A percentile compares a stretch with the other conserved stretches of the same genome.
Conservation (phyloP, 257 asterid species). For the Echites panduratus region DNA sequence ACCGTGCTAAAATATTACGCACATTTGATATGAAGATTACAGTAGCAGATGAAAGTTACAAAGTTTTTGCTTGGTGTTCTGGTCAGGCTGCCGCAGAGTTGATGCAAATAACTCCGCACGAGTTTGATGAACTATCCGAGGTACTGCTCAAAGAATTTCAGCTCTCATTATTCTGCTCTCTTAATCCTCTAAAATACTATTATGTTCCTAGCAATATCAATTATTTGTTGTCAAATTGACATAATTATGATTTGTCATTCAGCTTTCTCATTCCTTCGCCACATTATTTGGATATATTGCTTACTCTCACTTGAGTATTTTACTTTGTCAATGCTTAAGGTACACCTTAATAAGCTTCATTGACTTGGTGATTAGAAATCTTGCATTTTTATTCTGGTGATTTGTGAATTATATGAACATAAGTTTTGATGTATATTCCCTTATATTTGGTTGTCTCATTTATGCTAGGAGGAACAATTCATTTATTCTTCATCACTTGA, state of each 20-base stretch:
- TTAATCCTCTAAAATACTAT: background rate
- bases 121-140: constrained; percentile 71
- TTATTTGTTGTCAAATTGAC: background rate
- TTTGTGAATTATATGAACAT: background rate
- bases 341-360: background rate
- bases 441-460: background rate
- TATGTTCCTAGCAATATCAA: background rate
- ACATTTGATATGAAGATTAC: constrained; percentile 58
- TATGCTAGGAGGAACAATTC: constrained; percentile 73
- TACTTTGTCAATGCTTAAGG: background rate
- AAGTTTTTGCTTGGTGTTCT: constrained; percentile 67
- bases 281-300: background rate
- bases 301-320: background rate
- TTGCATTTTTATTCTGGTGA: background rate
- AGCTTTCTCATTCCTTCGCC: background rate
- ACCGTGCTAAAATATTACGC: constrained; percentile 49
- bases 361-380: background rate
- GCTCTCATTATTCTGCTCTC: background rate
- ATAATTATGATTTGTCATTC: background rate
- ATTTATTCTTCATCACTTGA: constrained; percentile 76
- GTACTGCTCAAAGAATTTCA: constrained; percentile 26
- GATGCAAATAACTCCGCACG: constrained; percentile 82
- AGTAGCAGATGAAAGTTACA: constrained; percentile 62
- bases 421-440: background rate
- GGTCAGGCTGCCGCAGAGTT: constrained; percentile 90